Percentiles rank a stretch among this genome's conserved stretches.
These are phyloP conservation scores for Phanerodontia chrysosporium DNA, from an alignment of 768 basidiomycete species.

Conservation along the genomic window DNA sequence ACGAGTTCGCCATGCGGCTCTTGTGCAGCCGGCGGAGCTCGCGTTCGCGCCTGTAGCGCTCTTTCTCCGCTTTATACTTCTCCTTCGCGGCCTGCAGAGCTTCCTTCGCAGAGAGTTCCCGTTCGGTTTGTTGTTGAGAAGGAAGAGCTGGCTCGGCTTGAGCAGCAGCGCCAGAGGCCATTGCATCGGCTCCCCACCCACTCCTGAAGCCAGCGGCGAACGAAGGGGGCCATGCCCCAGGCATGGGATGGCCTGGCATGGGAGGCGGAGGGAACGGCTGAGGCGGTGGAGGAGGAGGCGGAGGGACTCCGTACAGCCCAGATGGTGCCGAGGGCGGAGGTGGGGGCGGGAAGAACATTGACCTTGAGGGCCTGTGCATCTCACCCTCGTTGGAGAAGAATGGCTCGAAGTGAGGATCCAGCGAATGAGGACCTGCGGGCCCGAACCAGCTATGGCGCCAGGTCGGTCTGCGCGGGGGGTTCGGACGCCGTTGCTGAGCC, in stretches of 20 bases:
- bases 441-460: not conserved
- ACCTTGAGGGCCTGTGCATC: conserved; percentile 5
- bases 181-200: not conserved
- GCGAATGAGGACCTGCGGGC: not conserved
- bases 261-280: not conserved
- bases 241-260: not conserved
- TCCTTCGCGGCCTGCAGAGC: conserved; percentile 61
- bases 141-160: not conserved
- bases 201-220: conserved; percentile 7
- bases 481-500: not conserved
- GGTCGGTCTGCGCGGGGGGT: not conserved
- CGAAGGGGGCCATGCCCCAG: not conserved
- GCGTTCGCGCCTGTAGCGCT: conserved; percentile 58
- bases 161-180: not conserved
- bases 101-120: conserved; percentile 12
- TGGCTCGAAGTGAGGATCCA: conserved; percentile 3
- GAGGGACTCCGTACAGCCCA: not conserved
- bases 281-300: conserved; percentile 7
- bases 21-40: conserved; percentile 33
- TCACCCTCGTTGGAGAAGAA: not conserved
- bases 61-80: conserved; percentile 66
- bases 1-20: conserved; percentile 16
- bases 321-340: conserved; percentile 12
- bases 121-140: not conserved
- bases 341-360: conserved; percentile 9